Evolutionary conservation across 208 protist genomes (phyloP).

Genomic region (Crithidia expoeki): DNA sequence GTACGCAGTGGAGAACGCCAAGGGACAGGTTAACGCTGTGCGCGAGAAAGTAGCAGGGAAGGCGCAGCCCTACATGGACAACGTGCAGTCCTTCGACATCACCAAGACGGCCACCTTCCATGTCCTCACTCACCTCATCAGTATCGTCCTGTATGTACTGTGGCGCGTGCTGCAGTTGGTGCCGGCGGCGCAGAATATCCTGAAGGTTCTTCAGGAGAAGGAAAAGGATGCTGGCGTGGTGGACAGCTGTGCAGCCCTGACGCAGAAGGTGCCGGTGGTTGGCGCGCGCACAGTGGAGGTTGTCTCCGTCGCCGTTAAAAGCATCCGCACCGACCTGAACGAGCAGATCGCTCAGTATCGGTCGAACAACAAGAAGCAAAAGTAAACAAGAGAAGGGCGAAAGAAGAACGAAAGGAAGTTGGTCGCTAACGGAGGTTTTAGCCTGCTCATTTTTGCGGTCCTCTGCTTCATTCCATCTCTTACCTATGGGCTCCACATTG

Average conservation of each 20-base stretch:
- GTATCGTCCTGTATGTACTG: conserved; percentile 36
- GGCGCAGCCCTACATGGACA: conserved; percentile 30
- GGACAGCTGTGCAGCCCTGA: conserved; percentile 8
- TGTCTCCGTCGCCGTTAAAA: conserved; percentile 24
- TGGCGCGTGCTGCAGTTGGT: conserved; percentile 29
- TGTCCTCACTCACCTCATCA: conserved; percentile 37
- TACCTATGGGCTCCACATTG: no score
- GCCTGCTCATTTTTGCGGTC: no score
- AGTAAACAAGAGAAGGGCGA: not conserved
- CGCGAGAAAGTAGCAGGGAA: conserved; percentile 29
- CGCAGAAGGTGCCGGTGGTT: conserved; percentile 41
- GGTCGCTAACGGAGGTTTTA: no score
- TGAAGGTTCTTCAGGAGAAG: conserved; percentile 20
- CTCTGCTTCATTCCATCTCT: not conserved
- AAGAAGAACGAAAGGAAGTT: not conserved
- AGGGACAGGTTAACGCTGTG: conserved; percentile 36
- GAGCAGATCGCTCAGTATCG: conserved; percentile 33
- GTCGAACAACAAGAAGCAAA: conserved; percentile 27
- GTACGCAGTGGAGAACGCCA: conserved; percentile 35
- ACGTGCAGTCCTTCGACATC: conserved; percentile 46
- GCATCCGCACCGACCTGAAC: conserved; percentile 38
- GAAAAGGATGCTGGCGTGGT: conserved; percentile 10
- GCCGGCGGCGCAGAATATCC: conserved; percentile 15
- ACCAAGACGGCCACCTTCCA: conserved; percentile 47
- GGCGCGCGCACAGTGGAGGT: conserved; percentile 37